Conservation (phyloP, 306 rosid genomes). For the Arachis stenosperma region DNA sequence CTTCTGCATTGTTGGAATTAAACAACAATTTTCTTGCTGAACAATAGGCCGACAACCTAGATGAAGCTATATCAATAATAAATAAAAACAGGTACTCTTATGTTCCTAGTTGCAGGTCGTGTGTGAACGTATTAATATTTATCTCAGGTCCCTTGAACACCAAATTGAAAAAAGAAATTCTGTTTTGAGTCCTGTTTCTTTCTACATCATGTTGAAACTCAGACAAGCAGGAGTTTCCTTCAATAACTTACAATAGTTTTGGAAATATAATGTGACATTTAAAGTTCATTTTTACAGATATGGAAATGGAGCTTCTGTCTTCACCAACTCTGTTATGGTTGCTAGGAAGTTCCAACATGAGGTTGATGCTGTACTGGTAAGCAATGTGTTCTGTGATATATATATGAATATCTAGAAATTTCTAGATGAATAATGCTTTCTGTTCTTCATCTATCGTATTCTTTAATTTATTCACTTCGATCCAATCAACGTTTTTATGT, state of each 20-base stretch:
- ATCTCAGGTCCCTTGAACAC: not conserved
- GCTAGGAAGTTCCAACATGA: constrained; percentile 67
- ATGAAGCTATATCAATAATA: constrained; percentile 68
- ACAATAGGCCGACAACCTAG: constrained; percentile 65
- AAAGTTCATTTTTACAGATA: constrained; percentile 41
- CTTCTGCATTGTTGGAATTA: constrained; percentile 24
- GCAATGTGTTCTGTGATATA: constrained; percentile 26
- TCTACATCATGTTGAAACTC: constrained; percentile 8
- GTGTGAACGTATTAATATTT: not conserved
- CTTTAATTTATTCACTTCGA: not conserved
- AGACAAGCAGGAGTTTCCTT: not conserved
- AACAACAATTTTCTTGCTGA: constrained; percentile 31
- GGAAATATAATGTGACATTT: not conserved
- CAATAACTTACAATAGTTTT: constrained; percentile 7
- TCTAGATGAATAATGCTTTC: not conserved
- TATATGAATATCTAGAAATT: constrained; percentile 18
- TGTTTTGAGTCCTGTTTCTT: not conserved
- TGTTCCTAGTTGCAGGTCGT: constrained; percentile 1
- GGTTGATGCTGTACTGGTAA: constrained; percentile 62
- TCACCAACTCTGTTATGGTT: constrained; percentile 59
- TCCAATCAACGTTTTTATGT: not conserved
- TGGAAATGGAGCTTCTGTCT: constrained; percentile 61
- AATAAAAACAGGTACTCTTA: constrained; percentile 64
- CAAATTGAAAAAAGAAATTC: not conserved
- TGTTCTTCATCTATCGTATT: not conserved